Evolutionary conservation across 75 land plant genomes (phyloP).

Genomic region (Ceratopteris richardii): DNA sequence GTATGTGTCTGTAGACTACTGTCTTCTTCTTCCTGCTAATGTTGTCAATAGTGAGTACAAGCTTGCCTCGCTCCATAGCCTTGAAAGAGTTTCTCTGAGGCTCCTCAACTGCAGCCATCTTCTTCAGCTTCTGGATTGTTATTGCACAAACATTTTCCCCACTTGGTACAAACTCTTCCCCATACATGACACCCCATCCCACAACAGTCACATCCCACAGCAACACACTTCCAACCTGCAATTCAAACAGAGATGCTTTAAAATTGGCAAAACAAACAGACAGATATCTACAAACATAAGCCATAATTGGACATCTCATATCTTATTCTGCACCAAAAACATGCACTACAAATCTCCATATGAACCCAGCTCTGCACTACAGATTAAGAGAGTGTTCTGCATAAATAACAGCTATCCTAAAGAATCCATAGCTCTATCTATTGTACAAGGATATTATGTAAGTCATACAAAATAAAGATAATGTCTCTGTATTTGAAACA

Average conservation of each 20-base stretch:
- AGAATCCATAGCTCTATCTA: too few relatives aligned
- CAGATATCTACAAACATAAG: too few relatives aligned
- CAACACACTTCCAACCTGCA: slow-evolving; percentile 62
- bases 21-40: slow-evolving; percentile 53
- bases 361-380: too few relatives aligned
- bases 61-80: slow-evolving; percentile 53
- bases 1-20: slow-evolving; percentile 60
- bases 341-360: too few relatives aligned
- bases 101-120: slow-evolving; percentile 43
- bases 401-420: too few relatives aligned
- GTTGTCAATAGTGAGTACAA: slow-evolving; percentile 79
- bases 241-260: neutral
- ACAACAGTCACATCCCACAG: slow-evolving; percentile 85
- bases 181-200: slow-evolving; percentile 81
- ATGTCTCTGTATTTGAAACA: too few relatives aligned
- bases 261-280: too few relatives aligned
- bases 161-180: slow-evolving; percentile 70
- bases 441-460: too few relatives aligned
- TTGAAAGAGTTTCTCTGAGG: slow-evolving; percentile 69
- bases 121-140: slow-evolving; percentile 56
- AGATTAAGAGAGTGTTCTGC: too few relatives aligned
- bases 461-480: too few relatives aligned
- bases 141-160: slow-evolving; percentile 55
- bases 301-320: too few relatives aligned
- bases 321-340: too few relatives aligned